A percentile compares a stretch with the other conserved stretches of the same genome.
Evolutionary conservation across 805 yeast genomes (phyloP).

Genomic region (Candida parachauliodes): DNA sequence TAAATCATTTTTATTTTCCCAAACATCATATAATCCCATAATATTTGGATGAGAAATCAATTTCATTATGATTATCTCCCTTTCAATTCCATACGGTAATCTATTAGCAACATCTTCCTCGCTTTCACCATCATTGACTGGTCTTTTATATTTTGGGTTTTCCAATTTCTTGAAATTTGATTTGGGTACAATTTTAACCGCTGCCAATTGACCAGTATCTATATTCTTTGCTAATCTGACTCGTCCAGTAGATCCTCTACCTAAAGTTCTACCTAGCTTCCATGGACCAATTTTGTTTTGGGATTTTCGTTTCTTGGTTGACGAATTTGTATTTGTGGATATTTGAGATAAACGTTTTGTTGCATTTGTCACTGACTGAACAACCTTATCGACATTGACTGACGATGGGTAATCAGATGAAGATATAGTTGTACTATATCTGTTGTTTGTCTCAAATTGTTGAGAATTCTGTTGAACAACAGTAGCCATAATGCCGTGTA

Average conservation of each 20-base stretch:
- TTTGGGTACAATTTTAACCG: conserved; percentile 94
- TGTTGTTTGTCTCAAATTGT: conserved; percentile 13
- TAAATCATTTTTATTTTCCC: conserved; percentile 80
- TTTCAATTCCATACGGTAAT: conserved; percentile 78
- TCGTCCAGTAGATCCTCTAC: conserved; percentile 95
- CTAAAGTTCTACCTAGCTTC: conserved; percentile 92
- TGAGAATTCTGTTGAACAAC: conserved; percentile 21
- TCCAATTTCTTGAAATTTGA: conserved; percentile 54
- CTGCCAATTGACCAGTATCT: conserved; percentile 84
- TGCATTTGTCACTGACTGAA: conserved; percentile 44
- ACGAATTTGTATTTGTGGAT: conserved; percentile 40
- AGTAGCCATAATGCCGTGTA: conserved; percentile 17
- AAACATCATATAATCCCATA: conserved; percentile 75
- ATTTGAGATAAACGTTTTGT: conserved; percentile 50
- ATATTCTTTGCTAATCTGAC: conserved; percentile 89
- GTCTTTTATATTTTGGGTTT: conserved; percentile 42
- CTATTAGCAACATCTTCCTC: conserved; percentile 32
- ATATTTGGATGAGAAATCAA: conserved; percentile 74
- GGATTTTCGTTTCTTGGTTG: conserved; percentile 38
- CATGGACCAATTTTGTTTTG: conserved; percentile 86
- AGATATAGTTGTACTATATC: conserved; percentile 6
- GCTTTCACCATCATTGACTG: conserved; percentile 31
- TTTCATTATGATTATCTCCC: conserved; percentile 85
- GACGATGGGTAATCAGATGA: conserved; percentile 18
- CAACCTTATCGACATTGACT: conserved; percentile 36